These are phyloP conservation scores for Hylodesmum podocarpum DNA, from an alignment of 306 rosid species.

Conservation along the genomic window DNA sequence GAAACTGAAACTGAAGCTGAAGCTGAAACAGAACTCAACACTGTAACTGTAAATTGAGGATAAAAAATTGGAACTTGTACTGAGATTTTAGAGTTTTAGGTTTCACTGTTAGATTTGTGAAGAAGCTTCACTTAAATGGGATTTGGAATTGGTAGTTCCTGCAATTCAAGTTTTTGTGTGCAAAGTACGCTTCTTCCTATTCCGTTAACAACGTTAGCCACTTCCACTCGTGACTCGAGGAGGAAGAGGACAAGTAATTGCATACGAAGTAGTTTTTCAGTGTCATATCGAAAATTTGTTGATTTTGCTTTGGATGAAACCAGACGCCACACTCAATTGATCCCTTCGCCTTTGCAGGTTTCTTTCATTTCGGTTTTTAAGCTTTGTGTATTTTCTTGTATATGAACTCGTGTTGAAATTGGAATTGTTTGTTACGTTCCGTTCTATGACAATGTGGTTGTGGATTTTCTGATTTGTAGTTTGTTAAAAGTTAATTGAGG, in stretches of 20 bases:
- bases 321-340: constrained; percentile 30
- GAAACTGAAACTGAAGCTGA: no score
- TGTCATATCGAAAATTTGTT: constrained; percentile 41
- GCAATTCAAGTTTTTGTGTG: constrained; percentile 25
- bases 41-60: neutral
- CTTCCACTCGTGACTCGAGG: constrained; percentile 5
- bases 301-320: constrained; percentile 53
- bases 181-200: constrained; percentile 11
- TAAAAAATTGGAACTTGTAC: no score
- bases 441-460: neutral
- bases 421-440: neutral
- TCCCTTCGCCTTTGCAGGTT: constrained; percentile 51
- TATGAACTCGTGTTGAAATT: neutral
- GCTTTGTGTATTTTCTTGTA: neutral
- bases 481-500: neutral
- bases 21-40: neutral
- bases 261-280: constrained; percentile 10
- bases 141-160: constrained; percentile 29
- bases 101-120: neutral
- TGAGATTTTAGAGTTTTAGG: neutral
- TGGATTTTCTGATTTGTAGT: neutral
- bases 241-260: constrained; percentile 10
- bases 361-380: neutral
- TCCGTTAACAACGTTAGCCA: neutral
- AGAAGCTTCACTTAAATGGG: constrained; percentile 23